Conservation (phyloP, 257 asterid genomes). For the Fraxinus anomala region DNA sequence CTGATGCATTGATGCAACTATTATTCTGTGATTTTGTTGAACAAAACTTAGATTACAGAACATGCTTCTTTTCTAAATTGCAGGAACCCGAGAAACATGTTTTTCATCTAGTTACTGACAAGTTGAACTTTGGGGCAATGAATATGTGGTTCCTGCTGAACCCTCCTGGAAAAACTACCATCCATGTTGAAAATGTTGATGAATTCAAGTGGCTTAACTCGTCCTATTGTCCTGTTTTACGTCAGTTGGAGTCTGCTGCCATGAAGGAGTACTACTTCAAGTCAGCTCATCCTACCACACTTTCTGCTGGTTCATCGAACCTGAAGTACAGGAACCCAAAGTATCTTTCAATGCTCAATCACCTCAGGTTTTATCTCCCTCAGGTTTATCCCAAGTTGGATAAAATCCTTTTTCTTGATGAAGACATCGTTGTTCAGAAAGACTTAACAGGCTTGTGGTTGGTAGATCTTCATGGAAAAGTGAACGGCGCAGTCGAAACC, state of each 20-base stretch:
- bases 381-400: conserved; percentile 92
- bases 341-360: conserved; percentile 97
- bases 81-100: conserved; percentile 97
- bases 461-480: conserved; percentile 84
- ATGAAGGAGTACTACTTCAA: conserved; percentile 96
- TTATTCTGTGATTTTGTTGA: background rate
- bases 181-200: conserved; percentile 93
- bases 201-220: conserved; percentile 97
- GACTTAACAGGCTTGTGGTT: conserved; percentile 93
- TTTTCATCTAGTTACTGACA: conserved; percentile 95
- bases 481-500: conserved; percentile 97
- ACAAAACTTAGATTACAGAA: conserved; percentile 14
- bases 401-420: conserved; percentile 95
- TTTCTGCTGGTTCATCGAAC: conserved; percentile 86
- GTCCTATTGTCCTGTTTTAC: conserved; percentile 85
- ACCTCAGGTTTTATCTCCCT: conserved; percentile 93
- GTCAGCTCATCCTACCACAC: conserved; percentile 89
- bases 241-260: conserved; percentile 87
- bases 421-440: conserved; percentile 96
- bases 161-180: conserved; percentile 97
- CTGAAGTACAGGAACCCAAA: conserved; percentile 95
- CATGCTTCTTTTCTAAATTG: conserved; percentile 16
- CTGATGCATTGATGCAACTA: background rate
- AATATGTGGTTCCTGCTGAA: conserved; percentile 98
- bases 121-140: conserved; percentile 97